Conservation (phyloP, 2,329 filamentous ascomycete genomes). For the Aspergillus quadricinctus region DNA sequence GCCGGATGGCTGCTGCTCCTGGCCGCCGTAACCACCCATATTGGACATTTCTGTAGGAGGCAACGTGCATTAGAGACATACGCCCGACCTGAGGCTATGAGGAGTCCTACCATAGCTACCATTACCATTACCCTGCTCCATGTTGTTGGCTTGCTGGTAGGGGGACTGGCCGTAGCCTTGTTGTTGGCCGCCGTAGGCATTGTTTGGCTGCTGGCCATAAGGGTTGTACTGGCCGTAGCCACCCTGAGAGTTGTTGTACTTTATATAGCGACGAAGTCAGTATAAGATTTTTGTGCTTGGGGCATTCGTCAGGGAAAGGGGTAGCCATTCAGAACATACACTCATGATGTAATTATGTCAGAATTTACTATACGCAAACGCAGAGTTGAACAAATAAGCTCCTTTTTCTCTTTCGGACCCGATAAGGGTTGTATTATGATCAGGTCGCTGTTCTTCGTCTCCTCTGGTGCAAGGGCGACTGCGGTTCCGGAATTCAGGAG, state of each 20-base stretch:
- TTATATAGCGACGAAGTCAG: background rate
- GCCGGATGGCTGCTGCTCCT: slow-evolving; percentile 42
- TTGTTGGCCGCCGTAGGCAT: slow-evolving; percentile 29
- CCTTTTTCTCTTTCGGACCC: background rate
- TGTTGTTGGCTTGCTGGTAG: slow-evolving; percentile 26
- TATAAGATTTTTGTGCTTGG: background rate
- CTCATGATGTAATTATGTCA: background rate
- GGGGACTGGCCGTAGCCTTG: slow-evolving; percentile 20
- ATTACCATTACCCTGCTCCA: slow-evolving; percentile 32
- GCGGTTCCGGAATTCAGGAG: background rate
- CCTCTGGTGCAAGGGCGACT: background rate
- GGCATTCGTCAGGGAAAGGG: background rate
- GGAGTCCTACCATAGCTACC: slow-evolving; percentile 30
- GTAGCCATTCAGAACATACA: background rate
- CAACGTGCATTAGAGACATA: background rate
- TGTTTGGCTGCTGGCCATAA: slow-evolving; percentile 39
- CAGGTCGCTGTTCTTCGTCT: background rate
- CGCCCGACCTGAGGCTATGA: background rate
- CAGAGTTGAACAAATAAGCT: background rate
- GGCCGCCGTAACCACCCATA: slow-evolving; percentile 23
- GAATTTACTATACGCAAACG: background rate
- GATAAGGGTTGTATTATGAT: background rate
- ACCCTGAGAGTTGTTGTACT: slow-evolving; percentile 28
- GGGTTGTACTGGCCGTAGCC: slow-evolving; percentile 56
- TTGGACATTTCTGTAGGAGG: slow-evolving; percentile 41